These are phyloP conservation scores for Penicillium sp. DNA, from an alignment of 2,329 filamentous ascomycete genomes.

Conservation along the genomic window DNA sequence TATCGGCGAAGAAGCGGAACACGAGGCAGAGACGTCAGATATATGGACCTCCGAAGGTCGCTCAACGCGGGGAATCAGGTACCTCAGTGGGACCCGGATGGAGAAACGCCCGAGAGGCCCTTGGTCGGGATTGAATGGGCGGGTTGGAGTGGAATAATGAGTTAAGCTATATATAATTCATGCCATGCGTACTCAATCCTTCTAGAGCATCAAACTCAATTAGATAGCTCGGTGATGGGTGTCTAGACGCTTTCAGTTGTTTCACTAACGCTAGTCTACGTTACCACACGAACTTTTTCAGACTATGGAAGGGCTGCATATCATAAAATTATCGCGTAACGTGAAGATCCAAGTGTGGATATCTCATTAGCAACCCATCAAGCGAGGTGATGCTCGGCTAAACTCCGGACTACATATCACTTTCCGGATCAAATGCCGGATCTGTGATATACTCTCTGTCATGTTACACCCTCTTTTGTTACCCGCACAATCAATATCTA, in stretches of 20 bases:
- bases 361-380: no score
- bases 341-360: not conserved
- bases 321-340: not conserved
- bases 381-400: no score
- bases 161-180: not conserved
- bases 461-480: no score
- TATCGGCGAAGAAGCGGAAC: slow-evolving; percentile 13
- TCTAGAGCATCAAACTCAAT: not conserved
- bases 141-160: slow-evolving; percentile 26
- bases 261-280: not conserved
- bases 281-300: not conserved
- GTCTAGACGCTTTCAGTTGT: not conserved
- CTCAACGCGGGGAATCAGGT: slow-evolving; percentile 18
- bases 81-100: slow-evolving; percentile 15
- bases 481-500: no score
- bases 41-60: slow-evolving; percentile 32
- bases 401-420: no score
- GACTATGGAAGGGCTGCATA: not conserved
- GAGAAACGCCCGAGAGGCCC: slow-evolving; percentile 31
- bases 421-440: no score
- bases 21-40: slow-evolving; percentile 22
- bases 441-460: no score
- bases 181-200: not conserved
- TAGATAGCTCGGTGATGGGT: not conserved
- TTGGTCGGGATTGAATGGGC: slow-evolving; percentile 37